Base-by-base conservation (phyloP, 139 green algal genomes). In the Chlorella sp. region DNA sequence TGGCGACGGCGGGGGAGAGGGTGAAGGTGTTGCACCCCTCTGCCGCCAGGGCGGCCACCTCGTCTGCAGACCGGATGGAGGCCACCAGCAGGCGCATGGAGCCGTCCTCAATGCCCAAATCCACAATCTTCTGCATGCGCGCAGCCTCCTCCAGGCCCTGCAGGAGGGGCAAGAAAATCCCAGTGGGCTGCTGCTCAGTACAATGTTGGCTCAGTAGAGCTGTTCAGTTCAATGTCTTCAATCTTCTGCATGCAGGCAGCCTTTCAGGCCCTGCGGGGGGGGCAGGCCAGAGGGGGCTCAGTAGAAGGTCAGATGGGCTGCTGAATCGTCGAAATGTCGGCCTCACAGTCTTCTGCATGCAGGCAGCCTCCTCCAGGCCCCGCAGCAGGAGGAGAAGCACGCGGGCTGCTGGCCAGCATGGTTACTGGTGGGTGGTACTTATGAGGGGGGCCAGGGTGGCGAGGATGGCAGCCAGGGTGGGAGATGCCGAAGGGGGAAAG, bases 1-100 rank as follows among this genome's bases (percentile, higher is more conserved):
- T 76, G 12, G 91, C 93, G 14, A 98, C 91, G 0, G 91, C 86
- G 9, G 96, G 96, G 18, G 90, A 93, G 85, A 98, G 94, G 34
- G 96, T 97, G 90, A 98, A 98, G 15, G 96, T 98, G 91, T 97
- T 93, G 86, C 94, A 97, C 57, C 95, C 95, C 89, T 94, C 81
- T 9, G 93, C 93, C 5, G 95, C 93, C 37, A 98, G 88, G 0
- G 66, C 82, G 0, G 94, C 88, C 48, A 98, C 92, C 32, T 97
- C 92, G 18, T 79, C 73, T 0, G 91, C 87, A 22, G 89, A 90
- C 5, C 95, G 90, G 57, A 98, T 87, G 19, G 84, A 94, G 11
- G 96, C 96, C 71, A 98, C 96, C 88, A 98, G 86, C 26, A 98
- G 90, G 12, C 96, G 93, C 86, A 95, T 94, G 12, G 86, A 57